phyloP scores from a whole-genome alignment of 2,329 filamentous ascomycete species.

The Volutella citrinella region DNA sequence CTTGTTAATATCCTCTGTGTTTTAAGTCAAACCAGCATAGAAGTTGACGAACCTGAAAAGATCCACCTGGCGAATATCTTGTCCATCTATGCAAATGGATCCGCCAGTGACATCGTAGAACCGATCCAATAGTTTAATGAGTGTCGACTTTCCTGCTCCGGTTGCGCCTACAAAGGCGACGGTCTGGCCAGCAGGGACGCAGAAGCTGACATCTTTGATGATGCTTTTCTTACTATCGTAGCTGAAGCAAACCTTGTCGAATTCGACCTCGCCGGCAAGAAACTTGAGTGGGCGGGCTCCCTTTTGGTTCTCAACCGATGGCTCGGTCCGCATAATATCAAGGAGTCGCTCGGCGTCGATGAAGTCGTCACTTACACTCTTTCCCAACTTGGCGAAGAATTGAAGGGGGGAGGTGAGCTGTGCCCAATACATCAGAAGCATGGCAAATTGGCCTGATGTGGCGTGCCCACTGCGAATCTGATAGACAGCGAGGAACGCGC shows the following conservation, averaged over 20 bases:
- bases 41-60: conserved; percentile 47
- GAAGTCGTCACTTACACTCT: conserved; percentile 53
- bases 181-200: conserved; percentile 49
- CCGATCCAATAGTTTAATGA: conserved; percentile 56
- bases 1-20: too few relatives aligned
- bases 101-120: conserved; percentile 57
- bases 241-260: conserved; percentile 54
- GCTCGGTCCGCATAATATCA: conserved; percentile 56
- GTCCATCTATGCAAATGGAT: conserved; percentile 52
- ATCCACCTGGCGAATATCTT: conserved; percentile 54
- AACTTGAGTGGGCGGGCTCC: conserved; percentile 49
- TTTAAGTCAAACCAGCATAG: too few relatives aligned
- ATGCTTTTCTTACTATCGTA: conserved; percentile 59
- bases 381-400: conserved; percentile 62
- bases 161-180: conserved; percentile 60
- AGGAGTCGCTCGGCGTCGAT: conserved; percentile 57
- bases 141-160: conserved; percentile 57
- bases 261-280: conserved; percentile 51
- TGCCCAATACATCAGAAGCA: conserved; percentile 70
- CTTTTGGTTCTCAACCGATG: conserved; percentile 52
- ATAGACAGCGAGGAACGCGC: conserved; percentile 58
- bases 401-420: conserved; percentile 69
- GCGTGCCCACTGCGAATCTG: conserved; percentile 62
- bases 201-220: conserved; percentile 52
- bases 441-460: conserved; percentile 66